Conservation (phyloP, 192 early-diverging fungal species). For the Cladochytrium replicatum region DNA sequence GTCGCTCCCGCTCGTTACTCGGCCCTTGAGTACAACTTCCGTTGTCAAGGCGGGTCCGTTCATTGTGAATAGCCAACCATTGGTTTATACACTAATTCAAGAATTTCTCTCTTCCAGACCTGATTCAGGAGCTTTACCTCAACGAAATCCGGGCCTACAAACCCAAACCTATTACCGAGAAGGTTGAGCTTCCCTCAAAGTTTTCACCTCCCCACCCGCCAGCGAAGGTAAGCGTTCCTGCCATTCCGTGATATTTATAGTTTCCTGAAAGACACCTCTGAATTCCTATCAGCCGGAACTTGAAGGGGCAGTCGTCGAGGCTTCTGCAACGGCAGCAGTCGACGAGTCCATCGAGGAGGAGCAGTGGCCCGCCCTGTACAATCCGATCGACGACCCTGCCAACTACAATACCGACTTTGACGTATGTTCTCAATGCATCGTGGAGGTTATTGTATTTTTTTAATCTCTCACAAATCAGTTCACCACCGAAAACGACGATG, state of each 20-base stretch:
- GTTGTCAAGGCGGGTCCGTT: too few species aligned
- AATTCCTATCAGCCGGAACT: too few species aligned
- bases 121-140: slow-evolving; percentile 33
- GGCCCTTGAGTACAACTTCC: too few species aligned
- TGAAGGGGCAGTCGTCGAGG: too few species aligned
- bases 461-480: slow-evolving; percentile 20
- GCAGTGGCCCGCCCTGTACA: slow-evolving; percentile 38
- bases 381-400: slow-evolving; percentile 39
- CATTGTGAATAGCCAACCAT: too few species aligned
- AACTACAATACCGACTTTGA: slow-evolving; percentile 29
- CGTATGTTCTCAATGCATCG: neutral
- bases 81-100: too few species aligned
- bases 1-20: too few species aligned
- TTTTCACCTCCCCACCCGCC: slow-evolving; percentile 34
- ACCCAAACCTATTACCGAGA: slow-evolving; percentile 12
- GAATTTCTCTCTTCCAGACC: too few species aligned
- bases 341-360: slow-evolving; percentile 31
- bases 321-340: neutral
- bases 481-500: slow-evolving; percentile 28
- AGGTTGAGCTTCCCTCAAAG: slow-evolving; percentile 24
- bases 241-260: too few species aligned
- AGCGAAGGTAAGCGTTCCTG: too few species aligned
- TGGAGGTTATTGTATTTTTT: neutral
- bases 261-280: too few species aligned
- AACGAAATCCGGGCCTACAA: slow-evolving; percentile 31